phyloP scores from a whole-genome alignment of 169 alveolate species.

The Eimeria sp. region DNA sequence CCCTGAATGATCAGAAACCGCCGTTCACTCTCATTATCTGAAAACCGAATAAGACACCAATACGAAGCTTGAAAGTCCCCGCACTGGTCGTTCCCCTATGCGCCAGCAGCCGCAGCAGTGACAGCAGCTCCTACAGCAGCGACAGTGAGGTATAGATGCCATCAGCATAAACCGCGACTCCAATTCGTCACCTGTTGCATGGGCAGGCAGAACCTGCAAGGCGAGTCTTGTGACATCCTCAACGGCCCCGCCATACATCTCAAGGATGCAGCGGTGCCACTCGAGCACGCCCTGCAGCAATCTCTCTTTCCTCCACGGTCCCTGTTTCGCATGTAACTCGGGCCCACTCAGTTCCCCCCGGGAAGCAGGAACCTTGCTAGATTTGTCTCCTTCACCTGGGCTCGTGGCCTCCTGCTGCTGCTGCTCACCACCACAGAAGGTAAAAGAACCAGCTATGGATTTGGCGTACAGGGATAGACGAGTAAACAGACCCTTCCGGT shows the following conservation, averaged over 20 bases:
- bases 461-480: slow-evolving; percentile 17
- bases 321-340: background rate
- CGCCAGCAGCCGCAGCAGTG: slow-evolving; percentile 36
- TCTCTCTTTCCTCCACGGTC: background rate
- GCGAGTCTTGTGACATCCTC: slow-evolving; percentile 68
- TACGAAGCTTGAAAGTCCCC: background rate
- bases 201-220: slow-evolving; percentile 72
- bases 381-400: background rate
- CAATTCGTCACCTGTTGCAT: slow-evolving; percentile 26
- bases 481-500: background rate
- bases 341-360: slow-evolving; percentile 2
- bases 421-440: background rate
- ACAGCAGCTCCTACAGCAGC: slow-evolving; percentile 20
- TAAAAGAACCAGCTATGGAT: background rate
- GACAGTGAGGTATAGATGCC: background rate
- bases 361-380: background rate
- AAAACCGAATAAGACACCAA: background rate
- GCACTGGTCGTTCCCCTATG: background rate
- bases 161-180: slow-evolving; percentile 12
- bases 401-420: background rate
- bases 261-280: slow-evolving; percentile 70
- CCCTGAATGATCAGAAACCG: slow-evolving; percentile 49
- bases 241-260: slow-evolving; percentile 61
- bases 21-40: slow-evolving; percentile 71
- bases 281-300: slow-evolving; percentile 25